Percentiles rank a stretch among this genome's conserved stretches.
phyloP scores from a whole-genome alignment of 2,329 filamentous ascomycete genomes.

The Fusarium coffeatum region DNA sequence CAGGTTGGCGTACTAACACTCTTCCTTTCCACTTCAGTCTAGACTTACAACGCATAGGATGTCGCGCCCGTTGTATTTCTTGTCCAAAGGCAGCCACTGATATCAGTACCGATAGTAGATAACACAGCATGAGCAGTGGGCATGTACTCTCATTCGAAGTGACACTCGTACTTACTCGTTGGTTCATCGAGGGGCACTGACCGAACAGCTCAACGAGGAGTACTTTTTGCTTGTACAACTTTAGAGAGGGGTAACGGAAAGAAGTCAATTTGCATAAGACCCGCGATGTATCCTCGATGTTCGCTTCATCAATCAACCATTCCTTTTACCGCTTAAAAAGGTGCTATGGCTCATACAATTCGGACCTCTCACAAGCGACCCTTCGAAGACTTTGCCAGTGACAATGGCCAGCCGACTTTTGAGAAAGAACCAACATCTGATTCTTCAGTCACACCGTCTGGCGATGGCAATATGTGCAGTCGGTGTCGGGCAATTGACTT shows the following conservation, averaged over 20 bases:
- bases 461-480: background rate
- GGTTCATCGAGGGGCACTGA: background rate
- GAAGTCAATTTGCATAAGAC: too few species aligned
- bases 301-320: accelerated
- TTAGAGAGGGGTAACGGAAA: background rate
- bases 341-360: background rate
- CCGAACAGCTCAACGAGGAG: background rate
- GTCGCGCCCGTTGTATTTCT: too few species aligned
- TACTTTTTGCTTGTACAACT: background rate
- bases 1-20: too few species aligned
- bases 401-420: background rate
- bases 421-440: background rate
- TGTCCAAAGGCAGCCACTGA: too few species aligned
- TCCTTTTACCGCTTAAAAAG: background rate
- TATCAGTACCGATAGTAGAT: too few species aligned
- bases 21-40: too few species aligned
- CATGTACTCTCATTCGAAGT: background rate
- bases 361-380: background rate
- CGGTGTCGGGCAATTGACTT: background rate
- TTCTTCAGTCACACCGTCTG: background rate
- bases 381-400: background rate
- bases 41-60: too few species aligned
- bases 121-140: too few species aligned
- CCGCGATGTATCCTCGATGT: background rate
- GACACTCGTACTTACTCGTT: background rate